Conservation (phyloP, 1,139 yeast species). For the Geotrichum armillariae region DNA sequence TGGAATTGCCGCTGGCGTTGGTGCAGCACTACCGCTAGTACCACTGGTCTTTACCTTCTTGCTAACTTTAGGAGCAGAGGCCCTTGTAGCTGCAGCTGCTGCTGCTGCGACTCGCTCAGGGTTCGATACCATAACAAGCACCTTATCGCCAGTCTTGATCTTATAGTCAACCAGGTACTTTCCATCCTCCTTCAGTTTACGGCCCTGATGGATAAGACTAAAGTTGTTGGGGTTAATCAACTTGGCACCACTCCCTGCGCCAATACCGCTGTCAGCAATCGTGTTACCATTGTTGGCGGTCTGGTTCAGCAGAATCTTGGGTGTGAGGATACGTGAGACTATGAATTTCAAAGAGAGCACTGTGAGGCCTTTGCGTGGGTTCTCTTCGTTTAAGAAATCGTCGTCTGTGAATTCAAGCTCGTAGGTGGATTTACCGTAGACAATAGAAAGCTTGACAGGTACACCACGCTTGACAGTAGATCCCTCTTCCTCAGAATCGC, state of each 20-base stretch:
- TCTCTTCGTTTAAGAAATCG: conserved; percentile 20
- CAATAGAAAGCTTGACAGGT: conserved; percentile 11
- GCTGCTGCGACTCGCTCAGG: conserved; percentile 19
- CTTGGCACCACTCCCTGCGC: conserved; percentile 1
- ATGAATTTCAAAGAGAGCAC: conserved; percentile 20
- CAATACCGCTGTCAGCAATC: conserved; percentile 2
- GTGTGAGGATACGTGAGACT: conserved; percentile 19
- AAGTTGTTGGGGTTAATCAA: conserved; percentile 30
- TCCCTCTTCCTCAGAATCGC: conserved; percentile 3
- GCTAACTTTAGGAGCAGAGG: background rate
- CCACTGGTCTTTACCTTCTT: background rate
- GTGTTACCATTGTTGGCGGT: conserved; percentile 11
- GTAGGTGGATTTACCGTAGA: conserved; percentile 17
- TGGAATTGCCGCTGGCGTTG: conserved; percentile 5
- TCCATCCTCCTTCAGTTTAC: conserved; percentile 36
- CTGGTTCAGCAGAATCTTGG: conserved; percentile 17
- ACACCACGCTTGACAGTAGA: conserved; percentile 6
- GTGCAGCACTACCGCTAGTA: background rate
- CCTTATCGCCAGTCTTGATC: conserved; percentile 34
- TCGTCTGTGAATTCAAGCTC: conserved; percentile 19
- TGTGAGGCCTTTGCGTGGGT: conserved; percentile 21
- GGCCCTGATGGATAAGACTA: conserved; percentile 36
- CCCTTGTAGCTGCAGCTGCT: conserved; percentile 17
- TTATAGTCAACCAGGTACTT: conserved; percentile 35
- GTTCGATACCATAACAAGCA: conserved; percentile 32